Evolutionary conservation across 139 green algal genomes (phyloP).

Genomic region (Chlamydomonas incerta): DNA sequence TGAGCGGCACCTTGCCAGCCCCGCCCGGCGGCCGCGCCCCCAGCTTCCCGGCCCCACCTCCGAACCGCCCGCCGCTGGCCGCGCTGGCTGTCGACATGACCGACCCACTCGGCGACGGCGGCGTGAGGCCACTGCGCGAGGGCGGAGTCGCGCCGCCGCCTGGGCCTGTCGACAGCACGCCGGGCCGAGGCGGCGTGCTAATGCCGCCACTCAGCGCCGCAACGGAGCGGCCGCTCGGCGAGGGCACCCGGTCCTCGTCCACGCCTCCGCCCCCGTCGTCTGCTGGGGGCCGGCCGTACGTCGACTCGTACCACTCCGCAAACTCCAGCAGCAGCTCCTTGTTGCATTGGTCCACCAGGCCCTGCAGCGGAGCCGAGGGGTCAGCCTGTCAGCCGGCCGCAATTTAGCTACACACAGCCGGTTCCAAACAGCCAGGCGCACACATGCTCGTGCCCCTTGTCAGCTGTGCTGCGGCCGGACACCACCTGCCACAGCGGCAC

Average conservation of each 20-base stretch:
- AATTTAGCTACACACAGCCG: no score
- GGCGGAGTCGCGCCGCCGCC: neutral
- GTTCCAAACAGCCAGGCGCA: no score
- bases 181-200: no score
- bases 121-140: neutral
- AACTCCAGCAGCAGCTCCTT: conserved; percentile 66
- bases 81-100: neutral
- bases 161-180: no score
- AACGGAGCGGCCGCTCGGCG: no score
- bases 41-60: neutral
- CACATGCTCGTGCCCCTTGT: no score
- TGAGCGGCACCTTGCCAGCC: conserved; percentile 34
- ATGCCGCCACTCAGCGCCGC: no score
- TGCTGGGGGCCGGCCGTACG: conserved; percentile 27
- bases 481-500: no score
- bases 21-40: neutral
- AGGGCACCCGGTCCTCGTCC: no score
- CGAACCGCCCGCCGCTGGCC: neutral
- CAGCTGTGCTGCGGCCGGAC: no score
- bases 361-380: no score
- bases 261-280: neutral
- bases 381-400: no score
- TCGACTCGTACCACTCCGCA: conserved; percentile 46
- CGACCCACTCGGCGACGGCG: conserved; percentile 20
- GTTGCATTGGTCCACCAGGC: conserved; percentile 58